Percentiles rank a stretch among this genome's conserved stretches.
Conservation (phyloP, 1,139 yeast species). For the Magnusiomyces ingens region DNA sequence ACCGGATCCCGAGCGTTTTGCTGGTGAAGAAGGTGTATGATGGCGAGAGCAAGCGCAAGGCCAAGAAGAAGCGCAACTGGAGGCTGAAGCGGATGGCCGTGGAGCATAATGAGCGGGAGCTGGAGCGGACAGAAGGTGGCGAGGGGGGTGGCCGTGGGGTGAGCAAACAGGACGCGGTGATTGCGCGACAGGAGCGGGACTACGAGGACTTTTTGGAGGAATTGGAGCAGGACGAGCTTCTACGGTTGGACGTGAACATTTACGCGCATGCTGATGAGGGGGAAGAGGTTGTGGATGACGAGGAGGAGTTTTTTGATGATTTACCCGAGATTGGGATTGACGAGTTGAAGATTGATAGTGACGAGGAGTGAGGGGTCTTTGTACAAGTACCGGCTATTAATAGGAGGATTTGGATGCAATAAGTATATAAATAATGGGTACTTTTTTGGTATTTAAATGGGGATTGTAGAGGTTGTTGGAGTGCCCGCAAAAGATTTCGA, state of each 20-base stretch:
- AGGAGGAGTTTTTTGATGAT: constrained; percentile 18
- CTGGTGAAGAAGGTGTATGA: constrained; percentile 87
- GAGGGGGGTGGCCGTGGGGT: constrained; percentile 38
- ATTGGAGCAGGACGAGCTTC: constrained; percentile 88
- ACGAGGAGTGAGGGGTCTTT: constrained; percentile 47
- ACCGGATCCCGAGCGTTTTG: constrained; percentile 68
- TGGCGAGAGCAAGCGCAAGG: constrained; percentile 61
- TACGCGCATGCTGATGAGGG: constrained; percentile 50
- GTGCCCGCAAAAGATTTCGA: too few relatives aligned
- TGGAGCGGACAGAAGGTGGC: constrained; percentile 27
- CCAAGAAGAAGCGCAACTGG: constrained; percentile 61
- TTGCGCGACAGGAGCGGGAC: constrained; percentile 81
- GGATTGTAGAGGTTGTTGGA: too few relatives aligned
- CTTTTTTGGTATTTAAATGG: too few relatives aligned
- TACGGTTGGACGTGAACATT: constrained; percentile 78
- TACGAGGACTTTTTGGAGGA: constrained; percentile 92
- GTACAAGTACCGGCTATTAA: too few relatives aligned
- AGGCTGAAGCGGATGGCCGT: constrained; percentile 96
- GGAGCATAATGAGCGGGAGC: constrained; percentile 64
- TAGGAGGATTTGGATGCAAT: too few relatives aligned
- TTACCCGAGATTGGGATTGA: constrained; percentile 52
- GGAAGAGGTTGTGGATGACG: constrained; percentile 26
- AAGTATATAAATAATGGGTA: too few relatives aligned
- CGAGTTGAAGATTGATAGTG: constrained; percentile 63
- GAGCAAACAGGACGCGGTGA: constrained; percentile 53